Percentiles rank a stretch among this genome's conserved stretches.
phyloP scores from a whole-genome alignment of 1,139 yeast species.

The Petasospora fabianii region DNA sequence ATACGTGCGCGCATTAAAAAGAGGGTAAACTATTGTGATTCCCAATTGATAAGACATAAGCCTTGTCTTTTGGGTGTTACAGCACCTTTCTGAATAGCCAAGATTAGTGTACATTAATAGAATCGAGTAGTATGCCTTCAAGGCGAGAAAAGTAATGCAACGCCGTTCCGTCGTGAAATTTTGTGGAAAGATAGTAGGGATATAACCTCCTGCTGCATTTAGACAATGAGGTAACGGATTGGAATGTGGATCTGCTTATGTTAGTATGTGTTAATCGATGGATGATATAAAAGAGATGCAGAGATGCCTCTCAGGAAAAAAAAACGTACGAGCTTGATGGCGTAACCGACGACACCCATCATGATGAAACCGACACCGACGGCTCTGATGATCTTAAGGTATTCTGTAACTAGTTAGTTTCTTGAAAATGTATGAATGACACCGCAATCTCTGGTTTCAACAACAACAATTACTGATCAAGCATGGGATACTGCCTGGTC shows the following conservation, averaged over 20 bases:
- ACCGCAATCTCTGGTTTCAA: too few relatives aligned
- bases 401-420: conserved; percentile 46
- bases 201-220: conserved; percentile 25
- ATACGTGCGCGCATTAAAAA: too few relatives aligned
- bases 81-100: too few relatives aligned
- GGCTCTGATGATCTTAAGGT: conserved; percentile 83
- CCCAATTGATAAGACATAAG: too few relatives aligned
- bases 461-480: too few relatives aligned
- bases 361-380: conserved; percentile 95
- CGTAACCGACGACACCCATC: conserved; percentile 98
- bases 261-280: conserved; percentile 9
- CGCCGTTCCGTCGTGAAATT: background rate
- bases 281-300: background rate
- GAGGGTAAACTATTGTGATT: too few relatives aligned
- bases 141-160: background rate
- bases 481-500: too few relatives aligned
- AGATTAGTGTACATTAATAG: conserved; percentile 6
- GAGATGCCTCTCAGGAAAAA: background rate
- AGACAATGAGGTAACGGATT: conserved; percentile 93
- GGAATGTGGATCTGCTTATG: conserved; percentile 74
- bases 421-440: background rate
- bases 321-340: conserved; percentile 64
- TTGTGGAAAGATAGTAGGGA: background rate
- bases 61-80: too few relatives aligned
- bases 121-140: background rate